These are phyloP conservation scores for Pachysolen tannophilus DNA, from an alignment of 805 yeast genomes.

Conservation along the genomic window DNA sequence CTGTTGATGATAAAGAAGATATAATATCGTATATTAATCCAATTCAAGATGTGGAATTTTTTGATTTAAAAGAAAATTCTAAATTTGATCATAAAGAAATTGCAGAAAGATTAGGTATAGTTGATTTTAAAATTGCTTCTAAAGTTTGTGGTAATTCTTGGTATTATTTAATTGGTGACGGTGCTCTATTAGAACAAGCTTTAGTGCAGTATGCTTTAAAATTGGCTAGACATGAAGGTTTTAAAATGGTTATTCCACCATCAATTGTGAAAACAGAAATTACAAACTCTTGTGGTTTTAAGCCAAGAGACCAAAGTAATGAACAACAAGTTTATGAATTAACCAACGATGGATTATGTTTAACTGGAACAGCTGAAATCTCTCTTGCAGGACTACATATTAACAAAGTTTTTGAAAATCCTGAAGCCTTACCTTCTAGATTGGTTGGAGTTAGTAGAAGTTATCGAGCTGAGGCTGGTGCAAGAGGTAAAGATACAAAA, in stretches of 20 bases:
- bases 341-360: conserved; percentile 41
- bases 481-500: conserved; percentile 85
- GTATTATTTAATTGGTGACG: conserved; percentile 79
- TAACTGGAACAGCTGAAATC: conserved; percentile 94
- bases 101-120: conserved; percentile 55
- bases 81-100: conserved; percentile 58
- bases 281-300: conserved; percentile 86
- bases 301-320: conserved; percentile 81
- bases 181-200: conserved; percentile 86
- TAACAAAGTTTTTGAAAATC: conserved; percentile 34
- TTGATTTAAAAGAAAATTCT: conserved; percentile 13
- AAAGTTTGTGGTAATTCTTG: conserved; percentile 78
- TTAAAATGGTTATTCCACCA: conserved; percentile 72
- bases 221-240: conserved; percentile 60
- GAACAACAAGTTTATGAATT: conserved; percentile 80
- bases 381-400: conserved; percentile 79
- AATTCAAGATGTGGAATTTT: conserved; percentile 15
- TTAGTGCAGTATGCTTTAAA: conserved; percentile 70
- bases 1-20: conserved; percentile 35
- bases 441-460: conserved; percentile 79
- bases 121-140: conserved; percentile 70
- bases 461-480: conserved; percentile 95
- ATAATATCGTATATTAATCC: conserved; percentile 49
- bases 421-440: conserved; percentile 37
- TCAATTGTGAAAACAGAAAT: conserved; percentile 73